Evolutionary conservation across 352 stramenopile species (phyloP).

Genomic region (Globisporangium middletonii): DNA sequence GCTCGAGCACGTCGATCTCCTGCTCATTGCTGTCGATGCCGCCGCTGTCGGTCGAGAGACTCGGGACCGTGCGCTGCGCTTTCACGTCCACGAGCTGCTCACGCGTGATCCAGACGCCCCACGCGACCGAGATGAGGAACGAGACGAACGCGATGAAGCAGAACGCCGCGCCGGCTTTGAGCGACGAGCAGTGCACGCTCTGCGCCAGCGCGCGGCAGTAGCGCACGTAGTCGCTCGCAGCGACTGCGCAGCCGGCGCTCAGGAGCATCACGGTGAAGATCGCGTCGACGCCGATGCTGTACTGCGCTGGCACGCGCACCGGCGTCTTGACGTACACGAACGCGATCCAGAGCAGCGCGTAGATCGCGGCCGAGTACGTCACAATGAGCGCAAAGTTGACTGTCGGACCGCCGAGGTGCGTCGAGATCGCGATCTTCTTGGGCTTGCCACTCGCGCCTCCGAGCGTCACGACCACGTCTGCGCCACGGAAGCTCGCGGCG

Average conservation of each 20-base stretch:
- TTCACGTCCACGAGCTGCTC: conserved; percentile 11
- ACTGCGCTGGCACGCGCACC: conserved; percentile 32
- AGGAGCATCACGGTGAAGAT: conserved; percentile 67
- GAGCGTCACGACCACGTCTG: conserved; percentile 18
- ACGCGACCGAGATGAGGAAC: conserved; percentile 54
- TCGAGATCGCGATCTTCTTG: conserved; percentile 37
- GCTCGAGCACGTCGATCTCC: conserved; percentile 13
- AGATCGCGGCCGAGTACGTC: conserved; percentile 50
- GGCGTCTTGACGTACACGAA: conserved; percentile 29
- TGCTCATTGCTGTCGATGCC: neutral
- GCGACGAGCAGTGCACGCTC: conserved; percentile 39
- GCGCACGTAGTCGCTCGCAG: conserved; percentile 58
- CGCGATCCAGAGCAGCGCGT: conserved; percentile 38
- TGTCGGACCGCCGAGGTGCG: conserved; percentile 50
- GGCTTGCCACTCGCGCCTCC: neutral
- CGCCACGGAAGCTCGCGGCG: conserved; percentile 34
- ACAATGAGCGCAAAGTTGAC: conserved; percentile 61
- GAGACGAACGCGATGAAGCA: conserved; percentile 57
- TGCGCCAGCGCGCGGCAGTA: conserved; percentile 41
- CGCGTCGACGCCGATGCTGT: conserved; percentile 43
- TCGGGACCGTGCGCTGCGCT: neutral
- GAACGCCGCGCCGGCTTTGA: conserved; percentile 41
- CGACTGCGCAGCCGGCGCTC: conserved; percentile 51
- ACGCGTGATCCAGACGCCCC: conserved; percentile 39
- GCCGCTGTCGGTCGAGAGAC: neutral